Percentiles rank a stretch among this genome's conserved stretches.
These are phyloP conservation scores for Rhodomyrtus tomentosa DNA, from an alignment of 345 rosid species.

Conservation along the genomic window DNA sequence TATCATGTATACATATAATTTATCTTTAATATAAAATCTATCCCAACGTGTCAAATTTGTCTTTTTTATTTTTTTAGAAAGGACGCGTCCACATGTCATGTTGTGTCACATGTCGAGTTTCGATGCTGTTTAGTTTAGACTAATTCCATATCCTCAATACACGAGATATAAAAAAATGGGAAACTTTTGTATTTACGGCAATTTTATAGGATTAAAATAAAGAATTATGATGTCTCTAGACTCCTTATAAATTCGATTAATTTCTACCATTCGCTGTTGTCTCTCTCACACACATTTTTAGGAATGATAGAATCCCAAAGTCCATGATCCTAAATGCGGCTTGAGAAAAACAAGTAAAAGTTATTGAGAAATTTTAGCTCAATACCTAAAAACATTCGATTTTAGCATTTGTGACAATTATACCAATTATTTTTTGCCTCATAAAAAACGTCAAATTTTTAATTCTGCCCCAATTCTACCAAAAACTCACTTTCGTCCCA, in stretches of 20 bases:
- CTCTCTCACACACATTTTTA: not conserved
- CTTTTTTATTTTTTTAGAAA: too few relatives aligned
- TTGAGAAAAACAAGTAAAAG: not conserved
- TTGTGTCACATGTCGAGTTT: too few relatives aligned
- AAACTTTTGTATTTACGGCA: not conserved
- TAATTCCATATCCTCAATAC: not conserved
- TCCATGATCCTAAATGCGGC: not conserved
- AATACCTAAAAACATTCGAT: too few relatives aligned
- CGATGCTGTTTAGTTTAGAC: not conserved
- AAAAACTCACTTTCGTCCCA: too few relatives aligned
- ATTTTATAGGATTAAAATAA: not conserved
- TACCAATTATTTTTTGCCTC: too few relatives aligned
- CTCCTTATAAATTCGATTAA: not conserved
- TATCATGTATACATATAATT: too few relatives aligned
- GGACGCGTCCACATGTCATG: too few relatives aligned
- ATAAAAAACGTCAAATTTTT: too few relatives aligned
- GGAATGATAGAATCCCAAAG: not conserved
- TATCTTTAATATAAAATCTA: too few relatives aligned
- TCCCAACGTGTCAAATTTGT: too few relatives aligned
- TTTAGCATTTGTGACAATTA: too few relatives aligned
- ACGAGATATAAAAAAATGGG: not conserved
- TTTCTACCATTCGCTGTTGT: not conserved
- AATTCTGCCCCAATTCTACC: too few relatives aligned
- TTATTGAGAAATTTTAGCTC: rapidly evolving
- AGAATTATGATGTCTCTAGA: not conserved